Evolutionary conservation across 352 stramenopile genomes (phyloP).

Genomic region (Pythium aquatile): DNA sequence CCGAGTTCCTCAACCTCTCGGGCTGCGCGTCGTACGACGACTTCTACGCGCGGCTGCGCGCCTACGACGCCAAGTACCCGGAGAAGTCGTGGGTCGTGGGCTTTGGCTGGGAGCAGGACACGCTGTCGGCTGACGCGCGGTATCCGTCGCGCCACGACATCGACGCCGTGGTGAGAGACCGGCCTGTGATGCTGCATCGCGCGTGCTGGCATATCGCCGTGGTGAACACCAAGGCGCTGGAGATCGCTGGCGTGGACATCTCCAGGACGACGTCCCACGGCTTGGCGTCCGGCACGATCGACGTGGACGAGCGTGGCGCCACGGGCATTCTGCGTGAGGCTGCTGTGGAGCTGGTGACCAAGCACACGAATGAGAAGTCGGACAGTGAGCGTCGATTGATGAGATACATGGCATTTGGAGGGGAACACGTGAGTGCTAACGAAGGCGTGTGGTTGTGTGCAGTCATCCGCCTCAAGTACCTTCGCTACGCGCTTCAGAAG

Average conservation of each 20-base stretch:
- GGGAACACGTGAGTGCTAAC: background rate
- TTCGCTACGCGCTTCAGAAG: constrained; percentile 52
- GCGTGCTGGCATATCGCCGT: constrained; percentile 89
- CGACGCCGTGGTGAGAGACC: constrained; percentile 63
- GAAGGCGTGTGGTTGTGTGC: background rate
- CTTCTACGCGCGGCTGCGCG: constrained; percentile 46
- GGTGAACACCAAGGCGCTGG: constrained; percentile 83
- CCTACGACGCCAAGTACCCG: constrained; percentile 60
- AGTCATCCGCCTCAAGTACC: constrained; percentile 66
- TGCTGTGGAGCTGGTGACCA: constrained; percentile 66
- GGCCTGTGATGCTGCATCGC: constrained; percentile 83
- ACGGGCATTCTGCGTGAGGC: constrained; percentile 74
- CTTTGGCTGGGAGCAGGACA: constrained; percentile 86
- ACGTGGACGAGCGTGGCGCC: constrained; percentile 57
- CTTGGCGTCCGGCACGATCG: constrained; percentile 49
- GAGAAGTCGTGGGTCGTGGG: constrained; percentile 80
- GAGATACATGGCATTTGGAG: background rate
- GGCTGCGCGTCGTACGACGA: constrained; percentile 75
- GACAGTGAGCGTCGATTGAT: constrained; percentile 32
- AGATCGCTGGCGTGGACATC: constrained; percentile 57
- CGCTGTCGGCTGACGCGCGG: constrained; percentile 50
- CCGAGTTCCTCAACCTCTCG: constrained; percentile 80
- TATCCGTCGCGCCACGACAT: constrained; percentile 79
- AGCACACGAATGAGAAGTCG: constrained; percentile 67
- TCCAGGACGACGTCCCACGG: constrained; percentile 28